Base-by-base conservation (phyloP, 1,284 basidiomycete species). In the Cystobasidiaceae sp. region DNA sequence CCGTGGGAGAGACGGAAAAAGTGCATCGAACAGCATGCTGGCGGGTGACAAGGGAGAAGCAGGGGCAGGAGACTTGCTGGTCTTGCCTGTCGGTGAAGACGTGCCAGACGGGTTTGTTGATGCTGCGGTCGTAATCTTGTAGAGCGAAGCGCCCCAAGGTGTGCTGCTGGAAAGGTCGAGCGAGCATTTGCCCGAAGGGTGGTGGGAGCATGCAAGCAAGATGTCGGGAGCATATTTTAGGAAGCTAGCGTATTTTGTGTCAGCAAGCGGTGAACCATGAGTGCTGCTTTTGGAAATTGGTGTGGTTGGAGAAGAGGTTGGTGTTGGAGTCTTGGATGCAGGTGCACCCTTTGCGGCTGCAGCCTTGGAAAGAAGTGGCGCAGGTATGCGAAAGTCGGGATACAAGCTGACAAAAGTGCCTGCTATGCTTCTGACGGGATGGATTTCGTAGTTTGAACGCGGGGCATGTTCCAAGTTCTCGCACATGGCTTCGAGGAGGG, bases 401-500 rank as follows among this genome's bases (percentile, higher is more conserved):
- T 56, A 56, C 5, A 62, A 27, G 33, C 60, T 62, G 43, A 64
- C 46, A 32, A 64, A 64, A 27, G 61, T 64, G 21, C 49, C 61
- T 33, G 61, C 61, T 8, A 64, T 55, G 17, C 49, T 51, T 30
- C 52, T 51, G 39, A 51, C 46, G 27, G 61, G 61, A 45, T 64
- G 61, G 15, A 64, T 64, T 17, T 64, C 54, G 32, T 59, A 66
- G 45, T 39, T 41, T 30, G 63, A 59, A n/a, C 28, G 32, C 19
- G 54, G 63, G n/a, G 54, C 54, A 44, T 57, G 50, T 41, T 66
- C 63, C 8, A 66, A 34, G 21, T 51, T 46, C 15, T 66, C 52
- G 43, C 54, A 59, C 63, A 66, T 66, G n/a, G 63, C 63, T 57
- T 59, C 54, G 28, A 66, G 63, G 6, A 59, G 34, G 19, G 63